Base-by-base conservation (phyloP, 2,329 filamentous ascomycete genomes). In the Chaetomiaceae sp. region DNA sequence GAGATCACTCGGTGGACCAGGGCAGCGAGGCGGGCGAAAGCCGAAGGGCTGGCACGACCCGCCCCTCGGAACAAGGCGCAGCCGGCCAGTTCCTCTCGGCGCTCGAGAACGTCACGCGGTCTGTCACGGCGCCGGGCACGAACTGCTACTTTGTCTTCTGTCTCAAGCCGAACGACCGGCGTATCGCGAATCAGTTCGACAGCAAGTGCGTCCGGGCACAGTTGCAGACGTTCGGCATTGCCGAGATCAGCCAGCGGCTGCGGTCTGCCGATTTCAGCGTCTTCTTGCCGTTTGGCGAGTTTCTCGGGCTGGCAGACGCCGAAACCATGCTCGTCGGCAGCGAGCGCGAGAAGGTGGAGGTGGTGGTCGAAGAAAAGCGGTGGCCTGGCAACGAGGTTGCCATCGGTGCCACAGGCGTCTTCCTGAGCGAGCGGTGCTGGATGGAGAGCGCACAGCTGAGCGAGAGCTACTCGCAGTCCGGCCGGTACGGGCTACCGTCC, bases 61-160 rank as follows among this genome's bases (percentile, higher is more conserved):
- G 63, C n/a, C 63, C 62, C 2, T 73, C 76, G 1, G 85, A 91
- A 45, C 89, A 96, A 66, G 92, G 93, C 42, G 92, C 92, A 14
- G 89, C 93, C 0, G 90, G 87, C 2, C 93, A 99, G 66, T 99
- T 96, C 70, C 73, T 99, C 19, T 83, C 87, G 1, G 87, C 91
- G 0, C 74, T 99, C 21, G 89, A 96, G 58, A 95, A 93, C 53
- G 88, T 99, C 51, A 95, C 85, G 52, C 91, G 92, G 61, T 91
- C 89, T 2, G 75, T 99, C 39, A 86, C 83, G 2, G 83, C 87
- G 2, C 81, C 85, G 4, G 88, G 90, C 63, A 87, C 90, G 10
- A 99, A 99, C 63, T 82, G 87, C 1, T 99, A 99, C 70, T 97
- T 96, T 61, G 81, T 99, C 39, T 96, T 99, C 70, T 99, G 93